A percentile compares a stretch with the other conserved stretches of the same genome.
Evolutionary conservation across 306 rosid genomes (phyloP).

Genomic region (Dalbergia cultrata): DNA sequence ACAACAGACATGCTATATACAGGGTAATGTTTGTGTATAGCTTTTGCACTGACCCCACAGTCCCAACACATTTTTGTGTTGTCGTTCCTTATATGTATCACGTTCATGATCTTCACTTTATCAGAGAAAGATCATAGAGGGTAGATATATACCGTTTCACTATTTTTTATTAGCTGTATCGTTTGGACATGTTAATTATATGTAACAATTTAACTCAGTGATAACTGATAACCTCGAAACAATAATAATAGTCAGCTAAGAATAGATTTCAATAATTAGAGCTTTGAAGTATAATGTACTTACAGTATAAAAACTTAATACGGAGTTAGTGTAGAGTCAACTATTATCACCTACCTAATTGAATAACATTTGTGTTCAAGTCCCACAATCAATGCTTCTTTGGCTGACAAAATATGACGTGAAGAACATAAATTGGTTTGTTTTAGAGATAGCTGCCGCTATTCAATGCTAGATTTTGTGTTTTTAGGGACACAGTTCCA

Average conservation of each 20-base stretch:
- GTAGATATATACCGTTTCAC: background rate
- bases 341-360: no score
- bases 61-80: slow-evolving; percentile 35
- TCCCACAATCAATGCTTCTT: background rate
- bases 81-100: slow-evolving; percentile 12
- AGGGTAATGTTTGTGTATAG: background rate
- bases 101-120: slow-evolving; percentile 40
- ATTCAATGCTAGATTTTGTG: background rate
- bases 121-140: slow-evolving; percentile 1
- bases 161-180: background rate
- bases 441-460: slow-evolving; percentile 1
- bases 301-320: no score
- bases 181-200: no score
- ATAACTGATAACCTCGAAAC: no score
- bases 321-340: no score
- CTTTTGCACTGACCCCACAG: slow-evolving; percentile 37
- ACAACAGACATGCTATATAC: slow-evolving; percentile 32
- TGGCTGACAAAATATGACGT: background rate
- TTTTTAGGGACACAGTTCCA: background rate
- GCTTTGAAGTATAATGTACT: no score
- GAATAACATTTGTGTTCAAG: background rate
- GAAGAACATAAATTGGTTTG: background rate
- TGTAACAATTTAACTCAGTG: no score
- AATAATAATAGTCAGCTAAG: no score
- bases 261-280: no score